These are phyloP conservation scores for Neurospora cerealis DNA, from an alignment of 495 filamentous ascomycete genomes.

Conservation along the genomic window DNA sequence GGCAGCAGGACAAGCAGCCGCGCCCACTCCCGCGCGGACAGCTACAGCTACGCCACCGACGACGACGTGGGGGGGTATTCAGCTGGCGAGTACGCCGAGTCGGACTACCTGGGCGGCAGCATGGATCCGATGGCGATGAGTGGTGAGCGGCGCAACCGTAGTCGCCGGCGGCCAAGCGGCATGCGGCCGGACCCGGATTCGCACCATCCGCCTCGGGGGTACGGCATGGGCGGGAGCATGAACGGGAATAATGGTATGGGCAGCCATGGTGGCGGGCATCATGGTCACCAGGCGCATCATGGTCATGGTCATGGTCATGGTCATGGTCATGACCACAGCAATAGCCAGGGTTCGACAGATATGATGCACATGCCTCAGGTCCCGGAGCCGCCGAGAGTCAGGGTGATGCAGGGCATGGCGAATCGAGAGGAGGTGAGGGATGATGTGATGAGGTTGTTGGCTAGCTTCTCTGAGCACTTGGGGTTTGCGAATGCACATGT, in stretches of 20 bases:
- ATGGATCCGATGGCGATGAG: conserved; percentile 10
- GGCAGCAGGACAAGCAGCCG: neutral
- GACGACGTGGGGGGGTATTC: conserved; percentile 17
- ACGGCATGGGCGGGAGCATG: conserved; percentile 2
- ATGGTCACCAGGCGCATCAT: neutral
- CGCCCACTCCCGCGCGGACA: conserved; percentile 16
- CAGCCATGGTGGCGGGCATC: neutral
- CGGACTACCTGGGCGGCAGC: conserved; percentile 12
- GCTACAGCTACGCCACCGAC: conserved; percentile 13
- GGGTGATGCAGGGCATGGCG: conserved; percentile 43
- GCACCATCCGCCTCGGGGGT: conserved; percentile 7
- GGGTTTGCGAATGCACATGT: conserved; percentile 19
- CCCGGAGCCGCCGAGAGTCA: conserved; percentile 33
- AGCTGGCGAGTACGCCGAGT: conserved; percentile 19
- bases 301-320: neutral
- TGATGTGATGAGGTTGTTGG: conserved; percentile 45
- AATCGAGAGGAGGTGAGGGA: conserved; percentile 38
- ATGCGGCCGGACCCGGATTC: conserved; percentile 4
- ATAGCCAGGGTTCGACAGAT: conserved; percentile 4
- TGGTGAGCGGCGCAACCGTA: conserved; percentile 1
- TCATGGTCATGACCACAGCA: neutral
- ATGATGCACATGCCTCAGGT: conserved; percentile 17
- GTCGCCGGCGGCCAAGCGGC: conserved; percentile 6
- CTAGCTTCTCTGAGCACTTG: conserved; percentile 37
- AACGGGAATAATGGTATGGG: conserved; percentile 6